Evolutionary conservation across 2,329 filamentous ascomycete genomes (phyloP), one percentile per base, ranked within the genome.

Genomic region (Epichloe hybrida): DNA sequence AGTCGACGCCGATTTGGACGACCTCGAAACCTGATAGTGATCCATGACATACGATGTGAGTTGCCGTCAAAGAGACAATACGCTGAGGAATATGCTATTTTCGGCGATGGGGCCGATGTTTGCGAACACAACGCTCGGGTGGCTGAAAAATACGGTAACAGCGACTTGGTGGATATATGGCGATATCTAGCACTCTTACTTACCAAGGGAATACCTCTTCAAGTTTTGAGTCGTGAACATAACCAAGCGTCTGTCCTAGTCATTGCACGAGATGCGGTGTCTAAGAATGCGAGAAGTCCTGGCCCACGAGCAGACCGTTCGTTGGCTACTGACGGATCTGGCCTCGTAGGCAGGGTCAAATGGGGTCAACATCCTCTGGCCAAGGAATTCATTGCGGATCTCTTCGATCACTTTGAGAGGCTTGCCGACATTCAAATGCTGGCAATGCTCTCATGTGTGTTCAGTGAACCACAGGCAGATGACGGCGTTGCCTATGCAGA

Each of bases 61-160:
- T 69, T 95, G n/a, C 90, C 90, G 0, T 85, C 87, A 3, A 93
- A 89, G 64, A 76, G 76, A 53, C 75, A 81, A 50, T 76, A 96
- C 54, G 93, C 89, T 2, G 72, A 80, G 52, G 79, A 86, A 56
- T 98, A 97, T 66, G 77, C 77, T 23, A 85, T 96, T 13, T 90
- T 93, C 63, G 89, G 89, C 3, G 81, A 89, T 54, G 84, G 86
- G 1, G 78, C 81, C n/a, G 78, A 84, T 38, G 81, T 95, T 3
- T 97, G 91, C 65, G 74, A 79, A 43, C 84, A 94, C 59, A 98
- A 98, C 64, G 87, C 89, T 8, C 69, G 70, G 1, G 81, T 94
- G 44, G 90, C 91, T 8, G 75, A 81, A 57, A 82, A 80, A 55
- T 76, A 84, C 57, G 86, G 84, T 4, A 77, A 80, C 55, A 65